Base-by-base conservation (phyloP, 768 basidiomycete species). In the Neoboletus brunneissimus region DNA sequence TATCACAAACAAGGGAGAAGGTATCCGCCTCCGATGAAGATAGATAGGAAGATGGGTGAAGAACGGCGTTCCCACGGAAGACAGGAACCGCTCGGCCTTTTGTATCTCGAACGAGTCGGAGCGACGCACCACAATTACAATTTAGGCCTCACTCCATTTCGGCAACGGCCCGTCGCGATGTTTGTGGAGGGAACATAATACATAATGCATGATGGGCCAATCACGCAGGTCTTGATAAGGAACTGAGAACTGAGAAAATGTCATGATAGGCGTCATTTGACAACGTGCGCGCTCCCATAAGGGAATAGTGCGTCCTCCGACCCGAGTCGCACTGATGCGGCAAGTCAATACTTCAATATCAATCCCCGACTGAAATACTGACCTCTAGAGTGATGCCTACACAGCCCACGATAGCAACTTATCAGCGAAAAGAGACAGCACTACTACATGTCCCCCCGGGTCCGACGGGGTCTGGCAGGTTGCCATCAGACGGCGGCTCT, bases 21-120 rank as follows among this genome's bases (percentile, higher is more conserved):
- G 5, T 40, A 29, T 54, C 18, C 6, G 27, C 2, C 18, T 10
- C 6, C n/a, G 25, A n/a, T 6, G 13, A 51, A n/a, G 35, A 15
- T 22, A 18, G 41, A 38, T 12, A 9, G 23, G 5, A 20, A 46
- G 50, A 45, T 35, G 51, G 41, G 46, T 44, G 50, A 48, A 18
- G 42, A 25, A 23, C 4, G 48, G 54, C n/a, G 45, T 66, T 67
- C 58, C 58, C 65, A 66, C 65, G 55, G 8, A 58, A 48, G 29
- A 42, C 3, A 12, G 12, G 6, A 18, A 48, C 10, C 2, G 2
- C 3, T 18, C 15, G 31, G 46, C 35, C 55, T 66, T 66, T 67
- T 66, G 63, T 64, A 61, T 23, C 15, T 5, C 18, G 20, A 51
- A 5, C 25, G 5, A 25, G 3, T 25, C 25, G 25, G n/a, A n/a